phyloP scores from a whole-genome alignment of 23 red algal genomes.

The Chondrus crispus region DNA sequence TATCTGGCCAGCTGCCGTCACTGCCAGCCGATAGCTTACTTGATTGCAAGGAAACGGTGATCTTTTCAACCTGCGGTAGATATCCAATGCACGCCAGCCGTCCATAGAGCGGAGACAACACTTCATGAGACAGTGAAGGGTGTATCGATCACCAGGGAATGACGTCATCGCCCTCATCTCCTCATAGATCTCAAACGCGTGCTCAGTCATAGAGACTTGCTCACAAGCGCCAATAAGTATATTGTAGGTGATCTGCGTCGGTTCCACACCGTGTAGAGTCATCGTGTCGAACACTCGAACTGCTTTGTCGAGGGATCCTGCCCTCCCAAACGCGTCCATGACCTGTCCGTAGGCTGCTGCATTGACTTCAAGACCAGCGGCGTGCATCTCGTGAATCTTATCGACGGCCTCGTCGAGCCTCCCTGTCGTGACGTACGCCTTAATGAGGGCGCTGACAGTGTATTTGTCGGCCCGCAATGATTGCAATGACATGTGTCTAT shows the following conservation, averaged over 20 bases:
- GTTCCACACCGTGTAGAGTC: slow-evolving; percentile 8
- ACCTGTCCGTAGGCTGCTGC: slow-evolving; percentile 20
- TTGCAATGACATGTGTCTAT: background rate
- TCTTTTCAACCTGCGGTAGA: background rate
- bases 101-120: background rate
- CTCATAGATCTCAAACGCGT: slow-evolving; percentile 25
- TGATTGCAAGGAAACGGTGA: slow-evolving; percentile 20
- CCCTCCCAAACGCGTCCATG: slow-evolving; percentile 22
- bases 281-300: slow-evolving; percentile 31
- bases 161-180: slow-evolving; percentile 22
- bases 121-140: slow-evolving; percentile 15
- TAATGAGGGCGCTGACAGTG: slow-evolving; percentile 19
- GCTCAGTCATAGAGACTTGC: background rate
- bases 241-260: slow-evolving; percentile 23
- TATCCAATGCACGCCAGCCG: background rate
- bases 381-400: background rate
- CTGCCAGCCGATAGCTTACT: slow-evolving; percentile 6
- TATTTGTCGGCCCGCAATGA: slow-evolving; percentile 4
- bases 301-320: slow-evolving; percentile 17
- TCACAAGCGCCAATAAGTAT: slow-evolving; percentile 39
- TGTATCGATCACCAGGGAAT: slow-evolving; percentile 31
- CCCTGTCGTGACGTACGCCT: slow-evolving; percentile 6
- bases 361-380: background rate
- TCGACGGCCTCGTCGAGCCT: background rate
- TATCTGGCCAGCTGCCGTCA: background rate